A percentile compares a stretch with the other conserved stretches of the same genome.
Conservation (phyloP, 2,329 filamentous ascomycete genomes). For the Xylariaceae sp. region DNA sequence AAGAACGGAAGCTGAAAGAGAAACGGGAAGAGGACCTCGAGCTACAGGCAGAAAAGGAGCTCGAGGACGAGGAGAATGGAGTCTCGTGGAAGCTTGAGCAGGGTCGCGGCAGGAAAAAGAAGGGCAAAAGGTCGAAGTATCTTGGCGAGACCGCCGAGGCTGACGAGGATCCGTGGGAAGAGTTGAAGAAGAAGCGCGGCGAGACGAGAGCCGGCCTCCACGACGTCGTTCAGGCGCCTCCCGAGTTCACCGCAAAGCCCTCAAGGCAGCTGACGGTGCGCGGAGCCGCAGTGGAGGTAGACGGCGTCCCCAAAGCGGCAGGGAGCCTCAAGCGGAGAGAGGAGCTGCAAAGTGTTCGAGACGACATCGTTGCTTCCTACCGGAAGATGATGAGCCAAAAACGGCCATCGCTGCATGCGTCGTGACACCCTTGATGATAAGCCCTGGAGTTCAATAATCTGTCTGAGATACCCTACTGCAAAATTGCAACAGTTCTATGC, state of each 20-base stretch:
- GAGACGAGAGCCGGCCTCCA: conserved; percentile 44
- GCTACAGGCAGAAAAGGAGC: conserved; percentile 53
- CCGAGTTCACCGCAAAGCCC: conserved; percentile 55
- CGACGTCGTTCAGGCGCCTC: conserved; percentile 67
- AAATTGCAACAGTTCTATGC: no score
- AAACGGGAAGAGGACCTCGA: conserved; percentile 59
- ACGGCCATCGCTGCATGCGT: conserved; percentile 15
- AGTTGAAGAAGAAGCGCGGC: conserved; percentile 59
- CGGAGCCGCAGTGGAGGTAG: conserved; percentile 59
- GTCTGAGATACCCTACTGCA: no score
- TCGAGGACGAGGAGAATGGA: conserved; percentile 50
- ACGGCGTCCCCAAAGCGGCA: conserved; percentile 59
- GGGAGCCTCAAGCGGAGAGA: conserved; percentile 67
- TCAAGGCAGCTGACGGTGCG: conserved; percentile 59
- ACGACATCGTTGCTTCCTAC: conserved; percentile 67
- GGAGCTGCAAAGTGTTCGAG: conserved; percentile 61
- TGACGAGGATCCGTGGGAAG: conserved; percentile 70
- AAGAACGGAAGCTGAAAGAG: conserved; percentile 56
- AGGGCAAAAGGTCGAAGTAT: conserved; percentile 29
- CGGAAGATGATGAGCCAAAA: conserved; percentile 57
- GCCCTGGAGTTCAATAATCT: no score
- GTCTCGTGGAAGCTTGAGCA: conserved; percentile 41
- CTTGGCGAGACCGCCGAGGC: conserved; percentile 38
- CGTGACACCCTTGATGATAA: no score
- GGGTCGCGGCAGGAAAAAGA: conserved; percentile 37